Percentiles rank a stretch among this genome's conserved stretches.
These are phyloP conservation scores for Emydomyces testavorans DNA, from an alignment of 2,329 filamentous ascomycete genomes.

Conservation along the genomic window DNA sequence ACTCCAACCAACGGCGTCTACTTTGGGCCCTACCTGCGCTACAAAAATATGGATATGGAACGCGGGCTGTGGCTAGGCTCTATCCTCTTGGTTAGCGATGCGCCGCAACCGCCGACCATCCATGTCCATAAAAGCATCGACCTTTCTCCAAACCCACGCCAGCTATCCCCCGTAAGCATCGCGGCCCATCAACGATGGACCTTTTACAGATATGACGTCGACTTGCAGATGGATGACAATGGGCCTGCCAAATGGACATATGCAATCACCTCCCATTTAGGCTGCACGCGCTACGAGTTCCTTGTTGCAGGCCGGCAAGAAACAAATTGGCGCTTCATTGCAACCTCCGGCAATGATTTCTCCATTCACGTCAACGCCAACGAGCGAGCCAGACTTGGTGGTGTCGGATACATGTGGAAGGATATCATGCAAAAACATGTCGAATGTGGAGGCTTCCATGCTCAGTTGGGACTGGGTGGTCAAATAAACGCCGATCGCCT, in stretches of 20 bases:
- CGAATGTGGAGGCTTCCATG: conserved; percentile 91
- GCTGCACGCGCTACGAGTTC: conserved; percentile 97
- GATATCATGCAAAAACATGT: conserved; percentile 95
- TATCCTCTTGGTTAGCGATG: conserved; percentile 84
- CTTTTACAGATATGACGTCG: conserved; percentile 90
- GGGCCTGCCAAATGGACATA: conserved; percentile 86
- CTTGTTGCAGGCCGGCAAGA: conserved; percentile 82
- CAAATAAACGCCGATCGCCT: conserved; percentile 92
- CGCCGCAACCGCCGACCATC: conserved; percentile 84
- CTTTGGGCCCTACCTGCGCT: conserved; percentile 90
- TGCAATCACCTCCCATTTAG: conserved; percentile 89
- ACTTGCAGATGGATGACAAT: conserved; percentile 75
- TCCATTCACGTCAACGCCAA: conserved; percentile 74
- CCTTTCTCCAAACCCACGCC: conserved; percentile 81
- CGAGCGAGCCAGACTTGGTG: conserved; percentile 74
- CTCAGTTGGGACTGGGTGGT: conserved; percentile 80
- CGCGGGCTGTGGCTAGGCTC: conserved; percentile 84
- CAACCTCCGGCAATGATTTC: conserved; percentile 94
- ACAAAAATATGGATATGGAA: conserved; percentile 94
- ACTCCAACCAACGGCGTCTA: conserved; percentile 93
- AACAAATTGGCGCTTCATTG: conserved; percentile 88
- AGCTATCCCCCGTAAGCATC: conserved; percentile 71
- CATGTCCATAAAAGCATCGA: conserved; percentile 86
- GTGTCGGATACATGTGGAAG: conserved; percentile 96
- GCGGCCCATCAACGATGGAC: conserved; percentile 85